phyloP scores from a whole-genome alignment of 1,284 basidiomycete species.

The Porogramme epimiltina region DNA sequence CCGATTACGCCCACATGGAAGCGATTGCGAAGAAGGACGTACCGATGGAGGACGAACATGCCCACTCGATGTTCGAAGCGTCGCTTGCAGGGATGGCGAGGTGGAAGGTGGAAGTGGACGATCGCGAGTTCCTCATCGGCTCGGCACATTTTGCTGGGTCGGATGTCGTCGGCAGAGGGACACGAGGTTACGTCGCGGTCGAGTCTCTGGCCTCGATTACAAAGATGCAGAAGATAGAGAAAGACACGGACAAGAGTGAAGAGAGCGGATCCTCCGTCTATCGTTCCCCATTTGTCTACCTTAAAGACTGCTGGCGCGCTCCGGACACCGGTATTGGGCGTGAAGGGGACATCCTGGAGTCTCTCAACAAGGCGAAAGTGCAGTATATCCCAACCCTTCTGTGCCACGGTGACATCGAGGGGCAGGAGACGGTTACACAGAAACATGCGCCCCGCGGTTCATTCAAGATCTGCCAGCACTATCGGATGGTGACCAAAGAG shows the following conservation, averaged over 20 bases:
- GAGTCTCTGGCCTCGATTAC: too few relatives aligned
- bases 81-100: too few relatives aligned
- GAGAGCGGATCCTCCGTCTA: too few relatives aligned
- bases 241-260: too few relatives aligned
- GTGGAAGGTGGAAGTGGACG: too few relatives aligned
- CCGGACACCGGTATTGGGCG: neutral
- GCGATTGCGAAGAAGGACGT: too few relatives aligned
- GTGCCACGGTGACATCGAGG: conserved; percentile 5
- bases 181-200: neutral
- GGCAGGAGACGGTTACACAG: conserved; percentile 6
- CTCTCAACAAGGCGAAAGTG: neutral
- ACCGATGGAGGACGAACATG: neutral
- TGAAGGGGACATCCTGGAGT: neutral
- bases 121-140: neutral
- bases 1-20: neutral
- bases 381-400: neutral
- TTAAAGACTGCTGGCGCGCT: conserved; percentile 10
- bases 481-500: conserved; percentile 21
- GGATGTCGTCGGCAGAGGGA: neutral
- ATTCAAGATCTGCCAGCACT: conserved; percentile 8
- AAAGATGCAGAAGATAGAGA: too few relatives aligned
- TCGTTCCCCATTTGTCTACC: conserved; percentile 4
- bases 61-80: conserved; percentile 1
- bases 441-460: too few relatives aligned
- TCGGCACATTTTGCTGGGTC: neutral